Evolutionary conservation across 495 filamentous ascomycete species (phyloP).

Genomic region (Xylaria scruposa): DNA sequence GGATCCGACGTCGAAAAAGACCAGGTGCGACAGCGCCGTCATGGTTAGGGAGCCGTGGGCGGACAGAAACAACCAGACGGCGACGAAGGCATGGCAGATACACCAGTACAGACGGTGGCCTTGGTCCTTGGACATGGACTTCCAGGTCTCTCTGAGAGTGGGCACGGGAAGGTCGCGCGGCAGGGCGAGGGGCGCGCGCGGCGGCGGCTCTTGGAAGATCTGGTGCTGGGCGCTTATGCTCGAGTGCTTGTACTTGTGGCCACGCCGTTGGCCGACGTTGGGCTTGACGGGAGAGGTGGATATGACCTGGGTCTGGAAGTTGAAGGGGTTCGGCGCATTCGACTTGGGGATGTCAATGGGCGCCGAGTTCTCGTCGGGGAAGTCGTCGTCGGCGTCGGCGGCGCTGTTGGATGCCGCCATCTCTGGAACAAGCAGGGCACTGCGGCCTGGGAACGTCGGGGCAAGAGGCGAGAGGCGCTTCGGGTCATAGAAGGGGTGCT

Average conservation of each 20-base stretch:
- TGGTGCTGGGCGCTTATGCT: conserved; percentile 86
- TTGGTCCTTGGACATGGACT: conserved; percentile 87
- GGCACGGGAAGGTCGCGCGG: conserved; percentile 96
- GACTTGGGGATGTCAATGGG: conserved; percentile 38
- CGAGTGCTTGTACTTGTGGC: conserved; percentile 97
- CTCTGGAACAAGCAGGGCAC: neutral
- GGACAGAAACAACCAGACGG: conserved; percentile 81
- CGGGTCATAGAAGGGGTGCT: conserved; percentile 57
- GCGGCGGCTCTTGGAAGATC: conserved; percentile 94
- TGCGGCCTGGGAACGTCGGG: conserved; percentile 51
- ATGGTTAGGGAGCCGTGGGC: conserved; percentile 88
- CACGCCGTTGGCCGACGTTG: conserved; percentile 86
- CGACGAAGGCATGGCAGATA: conserved; percentile 81
- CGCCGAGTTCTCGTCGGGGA: conserved; percentile 32
- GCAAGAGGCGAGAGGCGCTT: conserved; percentile 70
- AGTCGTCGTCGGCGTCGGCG: conserved; percentile 38
- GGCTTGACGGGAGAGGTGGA: conserved; percentile 82
- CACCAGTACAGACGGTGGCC: conserved; percentile 85
- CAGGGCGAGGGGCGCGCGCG: conserved; percentile 82
- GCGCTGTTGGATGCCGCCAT: conserved; percentile 48
- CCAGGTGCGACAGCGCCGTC: conserved; percentile 89
- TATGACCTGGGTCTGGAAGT: conserved; percentile 87
- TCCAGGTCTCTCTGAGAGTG: conserved; percentile 81
- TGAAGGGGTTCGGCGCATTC: conserved; percentile 73
- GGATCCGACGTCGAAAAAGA: conserved; percentile 92